phyloP scores from a whole-genome alignment of 129 eudicot species.

The Flaveria bidentis region DNA sequence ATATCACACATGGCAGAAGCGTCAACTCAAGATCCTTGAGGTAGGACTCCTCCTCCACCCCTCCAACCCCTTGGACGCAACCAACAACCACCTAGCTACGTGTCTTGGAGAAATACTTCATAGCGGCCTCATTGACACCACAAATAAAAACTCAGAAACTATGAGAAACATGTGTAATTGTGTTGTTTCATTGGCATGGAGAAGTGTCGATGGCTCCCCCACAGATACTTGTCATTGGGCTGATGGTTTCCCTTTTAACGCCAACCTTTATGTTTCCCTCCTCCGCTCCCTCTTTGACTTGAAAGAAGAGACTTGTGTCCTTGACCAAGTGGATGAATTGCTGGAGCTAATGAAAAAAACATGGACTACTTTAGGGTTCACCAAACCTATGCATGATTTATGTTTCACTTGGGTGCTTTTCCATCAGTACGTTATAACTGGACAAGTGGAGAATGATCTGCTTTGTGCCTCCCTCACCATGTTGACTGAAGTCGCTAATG shows the following conservation, averaged over 20 bases:
- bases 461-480: constrained; percentile 67
- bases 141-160: constrained; percentile 72
- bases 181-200: constrained; percentile 79
- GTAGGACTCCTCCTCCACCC: constrained; percentile 78
- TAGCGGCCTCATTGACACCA: constrained; percentile 41
- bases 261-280: constrained; percentile 62
- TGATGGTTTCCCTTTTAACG: constrained; percentile 83
- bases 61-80: constrained; percentile 51
- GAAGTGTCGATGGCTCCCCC: constrained; percentile 50
- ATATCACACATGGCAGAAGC: constrained; percentile 81
- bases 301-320: constrained; percentile 67
- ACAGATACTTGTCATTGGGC: constrained; percentile 88
- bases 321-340: constrained; percentile 84
- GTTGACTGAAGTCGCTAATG: constrained; percentile 80
- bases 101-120: constrained; percentile 49
- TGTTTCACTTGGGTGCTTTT: constrained; percentile 90
- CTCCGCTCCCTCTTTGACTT: constrained; percentile 59
- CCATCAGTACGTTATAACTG: constrained; percentile 62
- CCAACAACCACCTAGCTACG: constrained; percentile 38
- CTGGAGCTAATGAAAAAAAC: constrained; percentile 89
- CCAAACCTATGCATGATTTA: constrained; percentile 63
- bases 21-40: constrained; percentile 77
- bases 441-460: constrained; percentile 67
- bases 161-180: constrained; percentile 57
- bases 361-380: constrained; percentile 74